phyloP scores from a whole-genome alignment of 2,329 filamentous ascomycete species.

The Venturia pyrina region DNA sequence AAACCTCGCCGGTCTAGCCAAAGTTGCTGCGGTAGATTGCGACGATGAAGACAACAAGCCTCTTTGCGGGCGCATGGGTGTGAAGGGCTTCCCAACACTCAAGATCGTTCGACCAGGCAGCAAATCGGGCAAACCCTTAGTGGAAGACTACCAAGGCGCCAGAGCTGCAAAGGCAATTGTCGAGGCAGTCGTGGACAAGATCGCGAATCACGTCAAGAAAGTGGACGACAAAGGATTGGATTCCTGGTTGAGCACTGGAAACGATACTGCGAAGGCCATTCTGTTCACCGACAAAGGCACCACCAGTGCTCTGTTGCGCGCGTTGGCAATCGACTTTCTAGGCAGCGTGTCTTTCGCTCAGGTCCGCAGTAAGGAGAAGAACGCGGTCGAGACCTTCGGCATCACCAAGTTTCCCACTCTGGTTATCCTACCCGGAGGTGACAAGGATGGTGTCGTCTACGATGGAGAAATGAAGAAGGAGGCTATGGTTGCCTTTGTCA shows the following conservation, averaged over 20 bases:
- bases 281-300: conserved; percentile 91
- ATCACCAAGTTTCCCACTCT: conserved; percentile 71
- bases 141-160: conserved; percentile 85
- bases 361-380: conserved; percentile 69
- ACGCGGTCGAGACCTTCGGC: conserved; percentile 61
- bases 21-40: conserved; percentile 90
- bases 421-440: conserved; percentile 64
- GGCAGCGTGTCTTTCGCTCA: conserved; percentile 72
- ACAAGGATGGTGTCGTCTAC: conserved; percentile 61
- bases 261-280: conserved; percentile 69
- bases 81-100: conserved; percentile 90
- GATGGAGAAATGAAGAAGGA: conserved; percentile 79
- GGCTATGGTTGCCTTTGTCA: conserved; percentile 71
- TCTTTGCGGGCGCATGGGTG: conserved; percentile 74
- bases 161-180: conserved; percentile 80
- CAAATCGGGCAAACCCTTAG: conserved; percentile 63
- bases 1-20: conserved; percentile 80
- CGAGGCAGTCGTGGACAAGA: conserved; percentile 73
- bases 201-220: conserved; percentile 82
- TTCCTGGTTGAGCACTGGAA: conserved; percentile 57
- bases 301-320: conserved; percentile 71
- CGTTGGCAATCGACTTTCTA: conserved; percentile 83
- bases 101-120: conserved; percentile 85
- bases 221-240: conserved; percentile 72
- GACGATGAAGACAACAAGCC: conserved; percentile 88